Conservation (phyloP, 371 early-diverging fungal species). For the Funneliformis caledonium region DNA sequence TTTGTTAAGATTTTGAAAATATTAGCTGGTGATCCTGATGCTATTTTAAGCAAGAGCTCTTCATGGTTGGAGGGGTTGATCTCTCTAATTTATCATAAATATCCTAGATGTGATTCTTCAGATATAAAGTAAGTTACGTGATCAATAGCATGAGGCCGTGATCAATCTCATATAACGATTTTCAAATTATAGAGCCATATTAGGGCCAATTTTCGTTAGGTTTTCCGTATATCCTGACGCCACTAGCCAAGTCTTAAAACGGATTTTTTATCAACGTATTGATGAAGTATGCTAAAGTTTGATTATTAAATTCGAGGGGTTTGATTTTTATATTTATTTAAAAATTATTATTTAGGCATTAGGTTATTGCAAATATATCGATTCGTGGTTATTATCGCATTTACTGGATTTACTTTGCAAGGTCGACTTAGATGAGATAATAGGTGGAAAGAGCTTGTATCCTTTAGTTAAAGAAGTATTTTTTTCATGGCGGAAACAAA, state of each 20-base stretch:
- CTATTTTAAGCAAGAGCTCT: not conserved
- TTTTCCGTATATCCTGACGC: not conserved
- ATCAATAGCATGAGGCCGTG: not conserved
- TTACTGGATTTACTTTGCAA: conserved; percentile 30
- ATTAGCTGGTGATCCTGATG: conserved; percentile 18
- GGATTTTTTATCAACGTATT: conserved; percentile 3
- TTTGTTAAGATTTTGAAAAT: conserved; percentile 2
- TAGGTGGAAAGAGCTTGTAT: not conserved
- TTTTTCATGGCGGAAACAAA: not conserved
- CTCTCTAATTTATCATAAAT: not conserved
- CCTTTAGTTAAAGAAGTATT: not conserved
- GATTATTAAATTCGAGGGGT: not conserved
- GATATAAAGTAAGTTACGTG: not conserved
- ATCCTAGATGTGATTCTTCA: not conserved
- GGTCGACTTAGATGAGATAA: not conserved
- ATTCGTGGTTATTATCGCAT: conserved; percentile 33
- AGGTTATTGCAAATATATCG: conserved; percentile 19
- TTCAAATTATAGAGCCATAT: not conserved
- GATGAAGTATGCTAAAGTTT: not conserved
- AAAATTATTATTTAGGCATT: conserved; percentile 3
- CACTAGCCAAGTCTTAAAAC: not conserved
- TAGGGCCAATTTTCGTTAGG: not conserved
- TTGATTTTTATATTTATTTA: not conserved
- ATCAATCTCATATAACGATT: not conserved
- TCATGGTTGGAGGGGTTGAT: conserved; percentile 19